Base-by-base conservation (phyloP, 306 rosid species). In the Rosa lucieae region DNA sequence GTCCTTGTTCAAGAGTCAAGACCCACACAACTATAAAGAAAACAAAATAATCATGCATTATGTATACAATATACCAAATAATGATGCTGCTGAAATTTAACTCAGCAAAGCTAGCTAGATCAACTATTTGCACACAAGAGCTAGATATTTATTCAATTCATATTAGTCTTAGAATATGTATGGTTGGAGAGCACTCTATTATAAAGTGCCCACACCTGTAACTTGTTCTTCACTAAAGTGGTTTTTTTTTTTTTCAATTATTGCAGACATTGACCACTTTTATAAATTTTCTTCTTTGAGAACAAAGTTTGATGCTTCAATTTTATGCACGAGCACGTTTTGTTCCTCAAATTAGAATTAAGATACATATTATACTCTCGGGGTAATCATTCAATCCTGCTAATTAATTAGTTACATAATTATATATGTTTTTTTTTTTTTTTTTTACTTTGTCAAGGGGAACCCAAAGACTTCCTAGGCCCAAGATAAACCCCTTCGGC, bases 111-210 rank as follows among this genome's bases (percentile, higher is more conserved):
- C 35, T 14, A 61, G 39, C 35, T 14, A 42, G 43, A 69, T 74
- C 26, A 15, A 10, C 29, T 29, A 10, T 26, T 17, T 44, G 29
- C 55, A 43, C 32, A 66, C 15, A 47, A 23, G 9, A 14, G 20
- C 56, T 59, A 74, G 46, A 75, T 26, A 44, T 26, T 23, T 49
- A 7, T 4, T 1, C 42, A 75, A 9, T 1, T 26, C 43, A 37
- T 10, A 58, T 61, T 44, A 9, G 56, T 18, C 40, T 62, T 15
- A 46, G n/a, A 75, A 42, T 68, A 18, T 63, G 47, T 13, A 35
- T 47, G 79, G 79, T 65, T 75, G 79, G 79, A 63, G 53, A 53
- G 49, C 72, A 76, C 59, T 44, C 47, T 17, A 29, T 44, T 44
- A 32, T 62, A 29, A 5, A 76, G 79, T 62, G 8, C 4, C 20